Conservation (phyloP, 257 asterid species). For the Fraxinus quadrangulata region DNA sequence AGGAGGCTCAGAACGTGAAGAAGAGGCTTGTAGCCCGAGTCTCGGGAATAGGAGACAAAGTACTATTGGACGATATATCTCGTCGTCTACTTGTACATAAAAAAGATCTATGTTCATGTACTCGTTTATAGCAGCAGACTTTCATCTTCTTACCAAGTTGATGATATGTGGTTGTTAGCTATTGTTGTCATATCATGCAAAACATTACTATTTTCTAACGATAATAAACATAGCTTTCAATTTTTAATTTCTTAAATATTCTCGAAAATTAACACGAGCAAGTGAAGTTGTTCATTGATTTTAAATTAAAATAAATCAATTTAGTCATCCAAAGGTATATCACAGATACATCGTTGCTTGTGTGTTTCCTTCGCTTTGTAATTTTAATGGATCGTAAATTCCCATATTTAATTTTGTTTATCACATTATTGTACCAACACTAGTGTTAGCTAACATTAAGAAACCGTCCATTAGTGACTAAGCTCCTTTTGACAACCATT, state of each 20-base stretch:
- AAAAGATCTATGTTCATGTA: constrained; percentile 25
- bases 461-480: no score
- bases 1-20: not conserved
- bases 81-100: constrained; percentile 52
- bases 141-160: constrained; percentile 24
- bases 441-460: no score
- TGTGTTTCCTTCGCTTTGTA: not conserved
- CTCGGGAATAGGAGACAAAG: not conserved
- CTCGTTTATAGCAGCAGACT: constrained; percentile 40
- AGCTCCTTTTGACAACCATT: no score
- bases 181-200: constrained; percentile 32
- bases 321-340: no score
- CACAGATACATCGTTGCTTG: not conserved
- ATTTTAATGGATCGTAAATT: no score
- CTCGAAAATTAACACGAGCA: no score
- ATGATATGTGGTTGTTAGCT: constrained; percentile 41
- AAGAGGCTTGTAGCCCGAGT: not conserved
- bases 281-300: not conserved
- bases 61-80: not conserved
- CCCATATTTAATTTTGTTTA: no score
- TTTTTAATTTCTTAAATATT: no score
- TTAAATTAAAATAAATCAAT: not conserved
- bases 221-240: no score
- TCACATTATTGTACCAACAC: no score
- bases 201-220: constrained; percentile 22